Conservation (phyloP, 768 basidiomycete species). For the Rhodotorula graminis region DNA sequence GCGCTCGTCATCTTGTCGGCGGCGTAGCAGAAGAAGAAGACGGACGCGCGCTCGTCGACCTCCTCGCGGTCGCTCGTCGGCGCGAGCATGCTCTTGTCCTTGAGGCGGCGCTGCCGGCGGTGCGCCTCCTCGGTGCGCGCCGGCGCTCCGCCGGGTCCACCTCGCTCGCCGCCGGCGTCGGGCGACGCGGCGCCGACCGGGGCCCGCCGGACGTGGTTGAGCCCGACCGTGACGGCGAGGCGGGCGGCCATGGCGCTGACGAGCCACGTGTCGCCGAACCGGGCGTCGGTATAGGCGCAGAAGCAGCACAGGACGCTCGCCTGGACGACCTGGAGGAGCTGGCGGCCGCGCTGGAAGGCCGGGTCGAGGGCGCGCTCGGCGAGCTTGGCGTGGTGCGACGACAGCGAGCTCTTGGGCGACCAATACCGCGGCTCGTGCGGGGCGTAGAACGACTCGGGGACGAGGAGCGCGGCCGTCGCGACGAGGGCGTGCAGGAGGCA, state of each 20-base stretch:
- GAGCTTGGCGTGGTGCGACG: constrained; percentile 26
- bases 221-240: constrained; percentile 5
- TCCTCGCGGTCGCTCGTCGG: constrained; percentile 20
- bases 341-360: constrained; percentile 19
- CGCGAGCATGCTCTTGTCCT: constrained; percentile 21
- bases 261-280: constrained; percentile 40
- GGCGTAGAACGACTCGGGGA: constrained; percentile 17
- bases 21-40: constrained; percentile 32
- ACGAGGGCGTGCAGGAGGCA: constrained; percentile 36
- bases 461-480: constrained; percentile 34
- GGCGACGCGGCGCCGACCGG: no score
- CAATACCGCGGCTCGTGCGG: constrained; percentile 30
- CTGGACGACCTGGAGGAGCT: constrained; percentile 14
- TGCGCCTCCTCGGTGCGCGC: neutral
- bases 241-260: constrained; percentile 25
- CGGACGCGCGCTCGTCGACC: constrained; percentile 18
- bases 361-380: constrained; percentile 28
- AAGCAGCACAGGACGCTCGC: constrained; percentile 3
- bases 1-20: constrained; percentile 31
- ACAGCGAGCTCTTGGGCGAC: constrained; percentile 6
- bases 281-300: constrained; percentile 15
- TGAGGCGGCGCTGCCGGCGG: neutral
- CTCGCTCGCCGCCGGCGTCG: neutral
- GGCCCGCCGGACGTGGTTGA: neutral
- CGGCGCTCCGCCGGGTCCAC: neutral